phyloP scores from a whole-genome alignment of 257 asterid genomes.

The Nicotiana attenuata region DNA sequence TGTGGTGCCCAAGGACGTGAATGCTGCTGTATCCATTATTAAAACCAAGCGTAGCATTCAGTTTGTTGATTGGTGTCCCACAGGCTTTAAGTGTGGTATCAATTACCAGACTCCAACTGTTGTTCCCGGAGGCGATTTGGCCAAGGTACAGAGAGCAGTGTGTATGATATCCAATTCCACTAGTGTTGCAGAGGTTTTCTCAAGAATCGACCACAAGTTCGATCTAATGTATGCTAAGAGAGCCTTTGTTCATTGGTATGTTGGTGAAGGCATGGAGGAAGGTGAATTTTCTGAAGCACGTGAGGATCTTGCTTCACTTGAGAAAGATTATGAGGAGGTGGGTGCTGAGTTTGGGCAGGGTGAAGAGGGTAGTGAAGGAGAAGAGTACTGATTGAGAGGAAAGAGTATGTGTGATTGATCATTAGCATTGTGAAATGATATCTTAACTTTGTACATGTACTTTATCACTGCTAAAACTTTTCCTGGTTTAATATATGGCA shows the following conservation, averaged over 20 bases:
- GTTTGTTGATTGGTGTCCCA: slow-evolving; percentile 17
- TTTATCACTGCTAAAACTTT: too few species aligned
- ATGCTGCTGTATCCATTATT: slow-evolving; percentile 8
- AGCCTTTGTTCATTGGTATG: slow-evolving; percentile 19
- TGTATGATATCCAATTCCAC: slow-evolving; percentile 17
- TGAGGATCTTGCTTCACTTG: slow-evolving; percentile 16
- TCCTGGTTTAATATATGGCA: too few species aligned
- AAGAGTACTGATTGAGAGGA: not conserved
- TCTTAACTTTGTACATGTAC: too few species aligned
- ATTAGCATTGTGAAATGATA: not conserved
- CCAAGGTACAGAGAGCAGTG: slow-evolving; percentile 12
- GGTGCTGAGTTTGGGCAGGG: slow-evolving; percentile 12
- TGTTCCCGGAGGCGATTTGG: slow-evolving; percentile 13
- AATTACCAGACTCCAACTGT: slow-evolving; percentile 12
- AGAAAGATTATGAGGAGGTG: slow-evolving; percentile 16
- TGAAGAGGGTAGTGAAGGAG: slow-evolving; percentile 15
- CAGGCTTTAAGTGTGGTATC: slow-evolving; percentile 14
- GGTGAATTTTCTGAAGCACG: slow-evolving; percentile 19
- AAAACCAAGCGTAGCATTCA: slow-evolving; percentile 8
- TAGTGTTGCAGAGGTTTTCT: slow-evolving; percentile 13
- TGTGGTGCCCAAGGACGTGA: slow-evolving; percentile 13
- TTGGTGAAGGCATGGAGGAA: slow-evolving; percentile 18
- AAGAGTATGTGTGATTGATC: not conserved
- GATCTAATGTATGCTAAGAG: slow-evolving; percentile 14
- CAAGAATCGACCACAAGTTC: slow-evolving; percentile 11